phyloP scores from a whole-genome alignment of 306 rosid genomes.

The Acacia confusa region DNA sequence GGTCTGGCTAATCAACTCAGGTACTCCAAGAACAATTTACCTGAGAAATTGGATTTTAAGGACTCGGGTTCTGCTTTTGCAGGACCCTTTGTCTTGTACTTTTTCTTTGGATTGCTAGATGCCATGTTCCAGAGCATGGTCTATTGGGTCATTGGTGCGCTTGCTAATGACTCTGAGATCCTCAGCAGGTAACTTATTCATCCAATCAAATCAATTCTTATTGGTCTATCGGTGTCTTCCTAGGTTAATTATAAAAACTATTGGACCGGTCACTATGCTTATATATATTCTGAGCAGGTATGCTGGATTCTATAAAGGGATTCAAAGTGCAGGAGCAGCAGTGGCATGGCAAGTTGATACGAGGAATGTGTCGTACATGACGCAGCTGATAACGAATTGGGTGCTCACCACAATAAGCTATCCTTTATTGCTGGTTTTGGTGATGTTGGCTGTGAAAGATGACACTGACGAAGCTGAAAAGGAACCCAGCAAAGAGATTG shows the following conservation, averaged over 20 bases:
- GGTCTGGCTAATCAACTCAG: slow-evolving; percentile 74
- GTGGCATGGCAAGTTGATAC: slow-evolving; percentile 93
- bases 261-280: too few relatives aligned
- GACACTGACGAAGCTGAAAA: slow-evolving; percentile 33
- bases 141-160: slow-evolving; percentile 87
- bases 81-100: slow-evolving; percentile 81
- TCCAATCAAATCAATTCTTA: not conserved
- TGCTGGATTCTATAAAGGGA: slow-evolving; percentile 82
- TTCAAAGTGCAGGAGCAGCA: slow-evolving; percentile 97
- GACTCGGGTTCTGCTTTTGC: slow-evolving; percentile 52
- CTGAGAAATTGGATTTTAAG: slow-evolving; percentile 63
- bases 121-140: slow-evolving; percentile 88
- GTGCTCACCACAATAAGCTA: slow-evolving; percentile 61
- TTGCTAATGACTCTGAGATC: slow-evolving; percentile 82
- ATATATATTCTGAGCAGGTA: slow-evolving; percentile 47
- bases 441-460: slow-evolving; percentile 71
- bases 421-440: slow-evolving; percentile 62
- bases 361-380: slow-evolving; percentile 46
- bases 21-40: slow-evolving; percentile 27
- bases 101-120: slow-evolving; percentile 82
- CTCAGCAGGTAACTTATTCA: slow-evolving; percentile 72
- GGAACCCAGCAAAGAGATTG: slow-evolving; percentile 35
- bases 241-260: too few relatives aligned
- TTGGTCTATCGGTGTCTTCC: not conserved
- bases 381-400: slow-evolving; percentile 73